Evolutionary conservation across 345 rosid genomes (phyloP).

Genomic region (Hypericum perforatum): DNA sequence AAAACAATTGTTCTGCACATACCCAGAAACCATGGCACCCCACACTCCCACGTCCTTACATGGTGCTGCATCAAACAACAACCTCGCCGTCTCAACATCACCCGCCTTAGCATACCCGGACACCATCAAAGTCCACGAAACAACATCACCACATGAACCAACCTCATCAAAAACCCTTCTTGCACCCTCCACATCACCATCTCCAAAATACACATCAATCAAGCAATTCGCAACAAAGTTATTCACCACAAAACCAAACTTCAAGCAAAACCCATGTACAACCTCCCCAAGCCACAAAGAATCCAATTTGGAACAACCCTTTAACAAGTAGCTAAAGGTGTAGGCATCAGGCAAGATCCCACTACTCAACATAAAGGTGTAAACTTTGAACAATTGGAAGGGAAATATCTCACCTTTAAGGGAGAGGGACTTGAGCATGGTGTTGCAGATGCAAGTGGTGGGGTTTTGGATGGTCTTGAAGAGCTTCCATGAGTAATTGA

Average conservation of each 20-base stretch:
- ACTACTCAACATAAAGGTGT: slow-evolving; percentile 16
- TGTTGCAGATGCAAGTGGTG: slow-evolving; percentile 42
- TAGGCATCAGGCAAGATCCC: slow-evolving; percentile 33
- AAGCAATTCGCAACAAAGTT: slow-evolving; percentile 39
- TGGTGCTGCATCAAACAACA: slow-evolving; percentile 12
- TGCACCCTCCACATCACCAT: slow-evolving; percentile 21
- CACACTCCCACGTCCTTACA: slow-evolving; percentile 16
- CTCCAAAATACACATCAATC: slow-evolving; percentile 27
- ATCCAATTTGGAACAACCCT: slow-evolving; percentile 33
- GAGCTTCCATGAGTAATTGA: slow-evolving; percentile 27
- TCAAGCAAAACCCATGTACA: slow-evolving; percentile 29
- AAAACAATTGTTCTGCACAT: slow-evolving; percentile 28
- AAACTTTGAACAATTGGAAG: slow-evolving; percentile 13
- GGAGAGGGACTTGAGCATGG: slow-evolving; percentile 36
- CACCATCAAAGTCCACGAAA: slow-evolving; percentile 44
- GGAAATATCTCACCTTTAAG: slow-evolving; percentile 14
- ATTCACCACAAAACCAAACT: slow-evolving; percentile 25
- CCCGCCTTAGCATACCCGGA: slow-evolving; percentile 37
- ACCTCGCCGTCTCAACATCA: slow-evolving; percentile 29
- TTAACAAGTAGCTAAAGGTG: slow-evolving; percentile 37
- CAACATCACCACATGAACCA: slow-evolving; percentile 11
- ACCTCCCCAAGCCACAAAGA: slow-evolving; percentile 21
- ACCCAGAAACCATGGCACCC: slow-evolving; percentile 26
- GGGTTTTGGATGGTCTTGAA: slow-evolving; percentile 33
- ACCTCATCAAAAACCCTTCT: slow-evolving; percentile 31